Base-by-base conservation (phyloP, 2,329 filamentous ascomycete species). In the Aspergillus melleus region DNA sequence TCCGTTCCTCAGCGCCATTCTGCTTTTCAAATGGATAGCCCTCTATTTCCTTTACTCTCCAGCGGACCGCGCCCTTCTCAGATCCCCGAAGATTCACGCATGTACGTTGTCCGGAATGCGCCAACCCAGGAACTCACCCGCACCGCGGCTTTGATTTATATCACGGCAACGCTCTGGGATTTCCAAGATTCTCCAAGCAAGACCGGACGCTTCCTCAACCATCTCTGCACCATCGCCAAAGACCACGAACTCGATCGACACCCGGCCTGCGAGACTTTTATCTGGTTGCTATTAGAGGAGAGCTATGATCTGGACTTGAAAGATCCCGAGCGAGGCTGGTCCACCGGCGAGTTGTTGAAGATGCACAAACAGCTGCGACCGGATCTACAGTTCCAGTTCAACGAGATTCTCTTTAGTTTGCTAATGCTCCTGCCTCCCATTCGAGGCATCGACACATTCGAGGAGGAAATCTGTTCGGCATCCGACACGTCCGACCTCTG, bases 201-300 rank as follows among this genome's bases (percentile, higher is more conserved):
- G 60, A 73, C 71, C 6, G 61, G 59, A 2, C 74, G 74, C 8
- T 79, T 76, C 53, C 66, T 79, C 6, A 52, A 60, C 14, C 62
- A 74, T 54, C 47, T 76, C 1, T 44, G 60, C 22, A 20, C 58
- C 8, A 62, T 71, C 6, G 69, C 73, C 16, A 64, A 61, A 49
- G 61, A 72, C 14, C 73, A 75, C 53, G 61, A 68, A 20, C 69
- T 78, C 6, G 72, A 74, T 53, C 70, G 69, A 16, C 65, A 72
- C 54, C 74, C 70, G 3, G 74, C 74, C 3, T 74, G 74, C 53
- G 76, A 79, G 64, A 76, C 74, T 2, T 71, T 79, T 14, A 54
- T 77, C 16, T 79, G 74, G 73, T 60, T 77, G n/a, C 63, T 79
- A 5, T 58, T 79, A 14, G 73, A 77, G 51, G 76, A 78, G 61